These are phyloP conservation scores for Mrakia hoshinonis DNA, from an alignment of 768 basidiomycete genomes.

Conservation along the genomic window DNA sequence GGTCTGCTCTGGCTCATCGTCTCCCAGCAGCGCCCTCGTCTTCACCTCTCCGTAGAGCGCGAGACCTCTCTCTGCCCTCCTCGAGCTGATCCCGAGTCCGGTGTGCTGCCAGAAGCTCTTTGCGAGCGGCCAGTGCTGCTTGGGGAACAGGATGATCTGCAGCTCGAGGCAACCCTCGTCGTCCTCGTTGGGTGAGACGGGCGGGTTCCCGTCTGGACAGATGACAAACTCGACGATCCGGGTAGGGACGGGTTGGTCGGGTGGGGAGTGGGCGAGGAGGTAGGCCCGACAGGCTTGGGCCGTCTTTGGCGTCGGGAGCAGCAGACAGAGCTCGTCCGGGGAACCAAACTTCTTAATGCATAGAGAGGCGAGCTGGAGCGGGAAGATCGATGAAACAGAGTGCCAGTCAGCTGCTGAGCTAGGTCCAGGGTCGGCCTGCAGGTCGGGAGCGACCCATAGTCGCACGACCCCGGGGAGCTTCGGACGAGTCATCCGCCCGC, in stretches of 20 bases:
- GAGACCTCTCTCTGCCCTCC: constrained; percentile 74
- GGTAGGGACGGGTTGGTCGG: constrained; percentile 50
- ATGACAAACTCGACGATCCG: constrained; percentile 56
- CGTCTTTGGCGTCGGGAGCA: constrained; percentile 63
- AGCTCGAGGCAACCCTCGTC: constrained; percentile 47
- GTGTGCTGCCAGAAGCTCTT: constrained; percentile 97
- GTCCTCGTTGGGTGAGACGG: constrained; percentile 32
- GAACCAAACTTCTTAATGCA: constrained; percentile 71
- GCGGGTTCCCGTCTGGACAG: constrained; percentile 37
- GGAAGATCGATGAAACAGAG: background rate
- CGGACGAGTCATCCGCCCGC: too few species aligned
- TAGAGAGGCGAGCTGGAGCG: constrained; percentile 59
- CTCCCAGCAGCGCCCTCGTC: constrained; percentile 1
- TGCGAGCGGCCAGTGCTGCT: constrained; percentile 54
- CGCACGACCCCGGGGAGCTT: background rate
- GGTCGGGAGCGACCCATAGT: background rate
- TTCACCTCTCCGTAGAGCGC: constrained; percentile 53
- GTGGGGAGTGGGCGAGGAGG: constrained; percentile 41
- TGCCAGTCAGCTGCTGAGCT: background rate
- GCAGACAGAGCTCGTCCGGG: constrained; percentile 62
- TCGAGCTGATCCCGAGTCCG: constrained; percentile 79
- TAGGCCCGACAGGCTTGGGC: constrained; percentile 71
- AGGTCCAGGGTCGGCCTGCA: background rate
- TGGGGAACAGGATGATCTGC: constrained; percentile 71
- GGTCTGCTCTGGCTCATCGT: background rate